phyloP scores from a whole-genome alignment of 768 basidiomycete species.

The Phlebiopsis flavidoalba region DNA sequence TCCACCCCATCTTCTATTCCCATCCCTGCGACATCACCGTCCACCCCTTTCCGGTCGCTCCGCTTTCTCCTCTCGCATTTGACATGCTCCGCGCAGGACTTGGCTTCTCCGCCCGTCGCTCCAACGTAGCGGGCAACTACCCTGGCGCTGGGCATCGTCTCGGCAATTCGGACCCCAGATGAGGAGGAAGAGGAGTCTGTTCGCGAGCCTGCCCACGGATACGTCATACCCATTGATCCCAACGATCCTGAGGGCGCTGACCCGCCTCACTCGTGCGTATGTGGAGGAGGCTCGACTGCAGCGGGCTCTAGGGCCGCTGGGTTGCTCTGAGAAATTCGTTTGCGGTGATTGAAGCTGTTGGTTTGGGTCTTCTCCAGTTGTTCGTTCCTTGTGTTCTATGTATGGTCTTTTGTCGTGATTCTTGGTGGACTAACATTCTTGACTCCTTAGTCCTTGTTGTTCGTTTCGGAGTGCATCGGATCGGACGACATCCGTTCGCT shows the following conservation, averaged over 20 bases:
- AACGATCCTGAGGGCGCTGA: slow-evolving; percentile 39
- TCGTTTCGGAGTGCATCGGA: not conserved
- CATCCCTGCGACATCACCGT: slow-evolving; percentile 22
- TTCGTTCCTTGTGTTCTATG: not conserved
- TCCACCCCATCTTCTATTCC: slow-evolving; percentile 18
- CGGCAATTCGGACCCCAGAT: not conserved
- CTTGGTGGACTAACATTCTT: not conserved
- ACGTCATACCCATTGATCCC: slow-evolving; percentile 35
- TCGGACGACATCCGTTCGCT: not conserved
- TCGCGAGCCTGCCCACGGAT: slow-evolving; percentile 22
- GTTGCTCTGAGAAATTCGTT: slow-evolving; percentile 39
- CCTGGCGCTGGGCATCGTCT: slow-evolving; percentile 7
- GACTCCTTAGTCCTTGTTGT: not conserved
- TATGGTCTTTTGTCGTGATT: not conserved
- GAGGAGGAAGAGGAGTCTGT: slow-evolving; percentile 9
- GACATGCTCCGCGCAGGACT: slow-evolving; percentile 27
- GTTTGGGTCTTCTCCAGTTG: not conserved
- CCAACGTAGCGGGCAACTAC: not conserved
- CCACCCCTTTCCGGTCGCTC: slow-evolving; percentile 24
- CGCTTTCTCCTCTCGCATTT: slow-evolving; percentile 21
- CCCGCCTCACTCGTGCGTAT: slow-evolving; percentile 39
- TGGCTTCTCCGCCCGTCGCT: slow-evolving; percentile 17
- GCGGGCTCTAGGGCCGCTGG: slow-evolving; percentile 56
- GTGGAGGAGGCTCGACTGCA: slow-evolving; percentile 54
- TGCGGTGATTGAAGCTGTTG: too few species aligned